Conservation (phyloP, 73 alveolate species). For the Paramecium bursaria region DNA sequence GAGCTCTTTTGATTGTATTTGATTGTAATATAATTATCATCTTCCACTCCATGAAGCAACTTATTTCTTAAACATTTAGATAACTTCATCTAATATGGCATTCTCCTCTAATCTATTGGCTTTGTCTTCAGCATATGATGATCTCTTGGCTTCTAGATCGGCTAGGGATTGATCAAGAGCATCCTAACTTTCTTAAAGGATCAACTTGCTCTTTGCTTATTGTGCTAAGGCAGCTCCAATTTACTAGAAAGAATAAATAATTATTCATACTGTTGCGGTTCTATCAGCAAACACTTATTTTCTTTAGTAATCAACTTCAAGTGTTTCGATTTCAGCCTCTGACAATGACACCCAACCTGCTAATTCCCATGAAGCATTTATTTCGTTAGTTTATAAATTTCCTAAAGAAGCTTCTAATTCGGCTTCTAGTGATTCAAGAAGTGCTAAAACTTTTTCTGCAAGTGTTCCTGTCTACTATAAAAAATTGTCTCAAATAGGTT, state of each 20-base stretch:
- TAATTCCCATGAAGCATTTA: slow-evolving; percentile 61
- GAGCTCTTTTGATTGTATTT: too few relatives aligned
- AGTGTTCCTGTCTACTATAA: too few relatives aligned
- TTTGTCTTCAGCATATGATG: slow-evolving; percentile 52
- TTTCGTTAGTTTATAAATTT: slow-evolving; percentile 34
- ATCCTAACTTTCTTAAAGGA: slow-evolving; percentile 53
- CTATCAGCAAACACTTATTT: slow-evolving; percentile 60
- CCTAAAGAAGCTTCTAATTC: slow-evolving; percentile 46
- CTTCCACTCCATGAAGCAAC: slow-evolving; percentile 65
- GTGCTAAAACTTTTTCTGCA: slow-evolving; percentile 51
- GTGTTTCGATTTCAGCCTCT: slow-evolving; percentile 43
- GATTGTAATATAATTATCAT: slow-evolving; percentile 44
- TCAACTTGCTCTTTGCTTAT: slow-evolving; percentile 49
- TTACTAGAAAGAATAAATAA: neutral
- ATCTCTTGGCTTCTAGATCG: slow-evolving; percentile 48
- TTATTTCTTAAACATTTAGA: slow-evolving; percentile 51
- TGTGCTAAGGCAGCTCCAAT: slow-evolving; percentile 55
- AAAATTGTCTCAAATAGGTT: too few relatives aligned
- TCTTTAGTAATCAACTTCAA: slow-evolving; percentile 59
- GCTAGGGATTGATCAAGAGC: slow-evolving; percentile 53
- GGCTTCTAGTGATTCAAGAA: slow-evolving; percentile 56
- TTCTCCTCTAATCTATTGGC: slow-evolving; percentile 59
- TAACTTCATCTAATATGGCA: slow-evolving; percentile 52
- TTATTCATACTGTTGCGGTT: slow-evolving; percentile 45
- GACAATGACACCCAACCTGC: slow-evolving; percentile 57